These are phyloP conservation scores for Amesomyces nigricolor DNA, from an alignment of 2,329 filamentous ascomycete species.

Conservation along the genomic window DNA sequence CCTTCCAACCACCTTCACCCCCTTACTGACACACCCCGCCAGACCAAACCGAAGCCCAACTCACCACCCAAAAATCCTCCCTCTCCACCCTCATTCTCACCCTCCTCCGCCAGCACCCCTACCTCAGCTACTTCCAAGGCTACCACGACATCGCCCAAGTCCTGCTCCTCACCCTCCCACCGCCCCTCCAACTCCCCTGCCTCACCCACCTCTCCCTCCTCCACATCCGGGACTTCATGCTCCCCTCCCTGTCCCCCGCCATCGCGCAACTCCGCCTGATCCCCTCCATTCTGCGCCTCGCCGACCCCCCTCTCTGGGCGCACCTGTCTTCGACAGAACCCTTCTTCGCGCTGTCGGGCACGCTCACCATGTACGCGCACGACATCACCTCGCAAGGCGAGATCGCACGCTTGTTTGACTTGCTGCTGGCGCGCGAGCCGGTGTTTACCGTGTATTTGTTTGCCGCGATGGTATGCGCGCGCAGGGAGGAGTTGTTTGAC, in stretches of 20 bases:
- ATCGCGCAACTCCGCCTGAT: conserved; percentile 82
- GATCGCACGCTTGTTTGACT: conserved; percentile 88
- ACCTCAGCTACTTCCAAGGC: conserved; percentile 93
- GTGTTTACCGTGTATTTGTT: conserved; percentile 88
- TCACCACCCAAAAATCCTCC: conserved; percentile 65
- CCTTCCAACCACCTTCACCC: conserved; percentile 6
- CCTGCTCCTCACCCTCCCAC: conserved; percentile 75
- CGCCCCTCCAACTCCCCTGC: conserved; percentile 52
- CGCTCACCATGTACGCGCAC: conserved; percentile 92
- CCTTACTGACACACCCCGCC: not conserved
- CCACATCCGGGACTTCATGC: conserved; percentile 95
- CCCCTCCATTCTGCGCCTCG: conserved; percentile 68
- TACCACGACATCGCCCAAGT: conserved; percentile 99
- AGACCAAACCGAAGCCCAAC: conserved; percentile 65
- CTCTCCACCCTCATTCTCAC: conserved; percentile 75
- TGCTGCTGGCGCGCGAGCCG: conserved; percentile 80
- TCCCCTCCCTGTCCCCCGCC: conserved; percentile 76
- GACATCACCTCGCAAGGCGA: conserved; percentile 86
- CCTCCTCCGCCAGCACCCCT: conserved; percentile 73
- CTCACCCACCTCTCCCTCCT: conserved; percentile 80
- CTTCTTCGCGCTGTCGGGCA: conserved; percentile 90
- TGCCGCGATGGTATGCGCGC: conserved; percentile 76
- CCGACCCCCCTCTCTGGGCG: conserved; percentile 63
- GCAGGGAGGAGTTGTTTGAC: conserved; percentile 78
- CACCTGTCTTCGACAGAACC: conserved; percentile 78